Conservation (phyloP, 2,329 filamentous ascomycete genomes). For the Endoconidiophora polonica region DNA sequence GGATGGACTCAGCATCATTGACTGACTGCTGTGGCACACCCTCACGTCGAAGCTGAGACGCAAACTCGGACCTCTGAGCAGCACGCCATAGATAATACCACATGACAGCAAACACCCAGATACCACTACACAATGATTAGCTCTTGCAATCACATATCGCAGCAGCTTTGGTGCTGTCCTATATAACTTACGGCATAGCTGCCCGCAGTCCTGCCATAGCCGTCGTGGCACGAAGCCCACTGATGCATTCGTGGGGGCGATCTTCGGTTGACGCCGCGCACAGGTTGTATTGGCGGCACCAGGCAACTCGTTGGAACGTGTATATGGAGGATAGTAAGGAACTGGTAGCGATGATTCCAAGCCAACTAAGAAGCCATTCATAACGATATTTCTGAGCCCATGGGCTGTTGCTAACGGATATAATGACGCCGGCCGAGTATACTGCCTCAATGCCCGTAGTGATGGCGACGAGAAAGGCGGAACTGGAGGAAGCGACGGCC, state of each 20-base stretch:
- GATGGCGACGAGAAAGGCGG: conserved; percentile 7
- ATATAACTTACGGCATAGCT: not conserved
- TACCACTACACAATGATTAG: not conserved
- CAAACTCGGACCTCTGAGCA: not conserved
- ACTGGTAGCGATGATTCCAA: not conserved
- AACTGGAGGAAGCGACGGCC: not conserved
- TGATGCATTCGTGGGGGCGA: conserved; percentile 6
- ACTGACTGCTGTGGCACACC: too few relatives aligned
- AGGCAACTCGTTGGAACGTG: conserved; percentile 2
- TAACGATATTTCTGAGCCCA: not conserved
- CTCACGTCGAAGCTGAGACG: not conserved
- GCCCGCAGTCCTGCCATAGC: conserved; percentile 4
- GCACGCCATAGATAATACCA: not conserved
- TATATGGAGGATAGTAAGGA: not conserved
- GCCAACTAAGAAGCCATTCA: conserved; percentile 3
- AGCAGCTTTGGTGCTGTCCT: not conserved
- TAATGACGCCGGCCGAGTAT: not conserved
- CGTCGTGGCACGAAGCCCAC: not conserved
- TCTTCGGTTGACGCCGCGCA: not conserved
- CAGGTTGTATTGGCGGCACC: not conserved
- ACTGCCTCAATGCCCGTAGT: conserved; percentile 3
- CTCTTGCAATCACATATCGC: not conserved
- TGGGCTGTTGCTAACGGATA: not conserved
- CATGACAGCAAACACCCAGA: not conserved
- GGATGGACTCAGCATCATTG: too few relatives aligned